Percentiles rank a stretch among this genome's conserved stretches.
phyloP scores from a whole-genome alignment of 345 rosid species.

The Leavenworthia alabamica region DNA sequence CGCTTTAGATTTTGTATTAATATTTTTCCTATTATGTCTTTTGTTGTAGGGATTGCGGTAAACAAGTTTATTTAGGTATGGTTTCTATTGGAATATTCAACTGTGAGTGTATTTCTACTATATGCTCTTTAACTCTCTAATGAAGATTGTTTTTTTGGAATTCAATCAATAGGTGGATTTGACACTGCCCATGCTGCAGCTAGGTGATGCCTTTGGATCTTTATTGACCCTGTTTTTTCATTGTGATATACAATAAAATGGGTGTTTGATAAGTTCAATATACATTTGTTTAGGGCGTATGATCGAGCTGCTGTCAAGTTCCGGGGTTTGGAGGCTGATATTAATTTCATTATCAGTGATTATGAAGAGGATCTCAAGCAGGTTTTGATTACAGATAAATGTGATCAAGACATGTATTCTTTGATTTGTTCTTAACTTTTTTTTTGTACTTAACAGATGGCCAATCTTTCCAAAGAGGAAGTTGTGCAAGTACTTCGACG shows the following conservation, averaged over 20 bases:
- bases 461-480: conserved; percentile 68
- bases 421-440: conserved; percentile 13
- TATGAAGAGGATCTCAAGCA: conserved; percentile 82
- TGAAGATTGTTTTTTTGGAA: conserved; percentile 9
- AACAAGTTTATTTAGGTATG: conserved; percentile 93
- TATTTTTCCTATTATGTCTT: background rate
- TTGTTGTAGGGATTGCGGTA: conserved; percentile 99
- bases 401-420: background rate
- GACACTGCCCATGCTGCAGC: conserved; percentile 43
- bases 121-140: conserved; percentile 1
- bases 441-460: conserved; percentile 48
- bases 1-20: conserved; percentile 7
- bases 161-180: conserved; percentile 30
- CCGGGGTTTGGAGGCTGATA: conserved; percentile 86
- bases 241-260: background rate
- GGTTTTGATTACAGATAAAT: conserved; percentile 35
- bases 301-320: conserved; percentile 96
- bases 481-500: conserved; percentile 90
- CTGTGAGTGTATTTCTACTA: background rate
- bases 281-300: conserved; percentile 55
- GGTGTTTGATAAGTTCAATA: background rate
- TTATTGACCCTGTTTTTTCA: background rate
- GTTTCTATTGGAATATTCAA: background rate
- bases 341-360: conserved; percentile 72
- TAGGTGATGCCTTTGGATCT: conserved; percentile 39